These are phyloP conservation scores for Fistulina hepatica DNA, from an alignment of 1,284 basidiomycete species.

Conservation along the genomic window DNA sequence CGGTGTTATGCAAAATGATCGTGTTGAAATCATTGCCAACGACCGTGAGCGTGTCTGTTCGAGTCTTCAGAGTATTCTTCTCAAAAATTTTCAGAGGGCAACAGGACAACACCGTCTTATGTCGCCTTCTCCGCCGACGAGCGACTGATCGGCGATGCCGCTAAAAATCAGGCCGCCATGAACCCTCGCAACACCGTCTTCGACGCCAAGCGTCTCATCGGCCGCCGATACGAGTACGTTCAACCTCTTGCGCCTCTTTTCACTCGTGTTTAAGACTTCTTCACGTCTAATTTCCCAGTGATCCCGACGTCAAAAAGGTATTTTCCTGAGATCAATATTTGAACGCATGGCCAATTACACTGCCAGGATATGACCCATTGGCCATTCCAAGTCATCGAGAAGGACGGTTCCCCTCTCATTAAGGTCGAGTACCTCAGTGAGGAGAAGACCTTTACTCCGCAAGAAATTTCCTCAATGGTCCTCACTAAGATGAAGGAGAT, in stretches of 20 bases:
- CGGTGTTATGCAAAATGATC: constrained; percentile 98
- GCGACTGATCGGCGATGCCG: constrained; percentile 98
- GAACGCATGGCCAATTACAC: constrained; percentile 6
- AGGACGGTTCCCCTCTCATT: constrained; percentile 92
- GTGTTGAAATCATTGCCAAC: constrained; percentile 97
- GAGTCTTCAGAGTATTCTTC: constrained; percentile 4
- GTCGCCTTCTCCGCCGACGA: constrained; percentile 97
- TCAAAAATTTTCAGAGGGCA: constrained; percentile 63
- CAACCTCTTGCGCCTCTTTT: no score
- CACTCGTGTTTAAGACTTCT: no score
- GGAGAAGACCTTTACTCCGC: constrained; percentile 92
- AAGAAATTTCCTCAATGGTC: constrained; percentile 99
- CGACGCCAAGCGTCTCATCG: constrained; percentile 96
- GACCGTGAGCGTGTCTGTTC: constrained; percentile 50
- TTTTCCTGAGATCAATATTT: constrained; percentile 10
- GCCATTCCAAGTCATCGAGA: constrained; percentile 92
- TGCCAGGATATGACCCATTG: constrained; percentile 77
- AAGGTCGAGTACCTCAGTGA: constrained; percentile 90
- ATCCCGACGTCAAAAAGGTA: constrained; percentile 82
- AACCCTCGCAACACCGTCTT: constrained; percentile 95
- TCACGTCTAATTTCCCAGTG: constrained; percentile 30
- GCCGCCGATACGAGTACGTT: constrained; percentile 84
- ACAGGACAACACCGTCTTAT: constrained; percentile 98
- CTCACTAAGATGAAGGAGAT: constrained; percentile 99
- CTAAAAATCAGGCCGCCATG: constrained; percentile 97